A percentile compares a stretch with the other conserved stretches of the same genome.
phyloP scores from a whole-genome alignment of 169 alveolate genomes.

The Cryptosporidium xiaoi region DNA sequence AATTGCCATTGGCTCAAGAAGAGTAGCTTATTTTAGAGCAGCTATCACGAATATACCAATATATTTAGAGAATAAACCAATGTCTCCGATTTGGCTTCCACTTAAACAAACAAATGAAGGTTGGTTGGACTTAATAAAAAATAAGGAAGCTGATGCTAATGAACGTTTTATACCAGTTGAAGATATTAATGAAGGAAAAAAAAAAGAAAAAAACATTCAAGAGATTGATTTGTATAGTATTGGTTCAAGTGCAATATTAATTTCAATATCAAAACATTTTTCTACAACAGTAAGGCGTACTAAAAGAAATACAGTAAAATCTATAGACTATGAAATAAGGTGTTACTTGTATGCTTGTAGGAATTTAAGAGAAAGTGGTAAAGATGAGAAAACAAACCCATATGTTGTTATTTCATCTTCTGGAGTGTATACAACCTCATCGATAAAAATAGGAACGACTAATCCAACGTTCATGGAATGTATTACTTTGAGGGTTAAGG shows the following conservation, averaged over 20 bases:
- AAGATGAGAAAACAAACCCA: constrained; percentile 82
- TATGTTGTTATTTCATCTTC: constrained; percentile 83
- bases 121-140: constrained; percentile 79
- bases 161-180: neutral
- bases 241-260: constrained; percentile 55
- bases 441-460: constrained; percentile 78
- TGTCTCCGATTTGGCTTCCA: constrained; percentile 88
- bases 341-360: constrained; percentile 87
- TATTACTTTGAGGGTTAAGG: constrained; percentile 76
- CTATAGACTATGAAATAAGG: constrained; percentile 86
- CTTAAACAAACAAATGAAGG: constrained; percentile 80
- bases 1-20: constrained; percentile 59
- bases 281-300: constrained; percentile 39
- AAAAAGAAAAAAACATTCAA: constrained; percentile 8
- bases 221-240: constrained; percentile 59
- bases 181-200: constrained; percentile 10
- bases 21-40: constrained; percentile 80
- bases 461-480: constrained; percentile 87
- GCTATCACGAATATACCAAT: constrained; percentile 82
- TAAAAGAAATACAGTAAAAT: constrained; percentile 60
- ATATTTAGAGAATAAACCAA: constrained; percentile 81
- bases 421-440: constrained; percentile 83
- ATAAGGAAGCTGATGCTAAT: constrained; percentile 50
- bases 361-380: constrained; percentile 79
- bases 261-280: constrained; percentile 43